Evolutionary conservation across 78 protist genomes (phyloP), one percentile per base, ranked within the genome.

Genomic region (Polysphondylium violaceum): DNA sequence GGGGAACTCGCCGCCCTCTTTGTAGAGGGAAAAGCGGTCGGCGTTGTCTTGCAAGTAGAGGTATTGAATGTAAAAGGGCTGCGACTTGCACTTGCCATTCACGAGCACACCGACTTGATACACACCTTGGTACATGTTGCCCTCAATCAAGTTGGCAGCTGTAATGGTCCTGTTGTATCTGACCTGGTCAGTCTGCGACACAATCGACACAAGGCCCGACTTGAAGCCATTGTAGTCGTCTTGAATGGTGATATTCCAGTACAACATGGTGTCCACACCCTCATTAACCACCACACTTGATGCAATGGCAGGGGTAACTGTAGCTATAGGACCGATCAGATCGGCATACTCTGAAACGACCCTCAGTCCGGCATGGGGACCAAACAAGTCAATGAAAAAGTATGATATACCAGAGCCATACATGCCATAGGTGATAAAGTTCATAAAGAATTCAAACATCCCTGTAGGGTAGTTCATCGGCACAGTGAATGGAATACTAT

Each of bases 171-270:
- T 47, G 8, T 47, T 14, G 11, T 14, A 14, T 47, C 8, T 47
- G 53, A 47, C 53, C 8, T 11, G 11, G 8, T 47, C 8, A 47
- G 11, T 47, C 8, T 47, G 11, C 8, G 8, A 14, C 53, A 47
- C 8, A 47, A 47, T 8, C 8, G 11, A 8, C 53, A 47, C 23
- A 14, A 14, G 53, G 53, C 8, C 86, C 29, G 16, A 7, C 5
- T 5, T 2, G 0, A 76, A 43, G 43, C 86, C 86, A 76, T 76
- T 76, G 23, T 40, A 56, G 16, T 53, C 12, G 35, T 78, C 88
- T 64, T 61, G 51, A 51, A 78, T 78, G 25, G 74, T 78, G 11
- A 78, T 35, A 65, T 78, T 36, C 74, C 74, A 78, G 19, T 64
- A 43, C 17, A 78, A 8, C 25, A 5, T 16, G 0, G 41, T 27